Percentiles rank a stretch among this genome's conserved stretches.
Conservation (phyloP, 2,329 filamentous ascomycete genomes). For the Gaeumannomyces sp. region DNA sequence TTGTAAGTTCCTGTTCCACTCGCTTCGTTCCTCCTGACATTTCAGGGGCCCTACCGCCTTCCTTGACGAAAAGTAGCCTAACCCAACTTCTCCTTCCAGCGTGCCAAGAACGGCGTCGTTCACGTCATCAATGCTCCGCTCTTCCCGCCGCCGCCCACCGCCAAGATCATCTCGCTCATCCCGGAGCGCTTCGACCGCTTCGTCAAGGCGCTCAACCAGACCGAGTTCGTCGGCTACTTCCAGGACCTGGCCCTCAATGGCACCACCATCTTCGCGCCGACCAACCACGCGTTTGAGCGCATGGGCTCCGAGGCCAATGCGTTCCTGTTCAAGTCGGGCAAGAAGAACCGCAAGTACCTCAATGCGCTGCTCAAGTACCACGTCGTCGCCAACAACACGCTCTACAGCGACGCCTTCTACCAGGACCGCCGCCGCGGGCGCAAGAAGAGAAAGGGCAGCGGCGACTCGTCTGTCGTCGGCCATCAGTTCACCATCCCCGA, state of each 20-base stretch:
- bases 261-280: slow-evolving; percentile 74
- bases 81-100: slow-evolving; percentile 31
- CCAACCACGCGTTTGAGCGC: slow-evolving; percentile 71
- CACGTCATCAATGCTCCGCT: slow-evolving; percentile 71
- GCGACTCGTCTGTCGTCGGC: slow-evolving; percentile 19
- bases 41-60: not conserved
- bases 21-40: no score
- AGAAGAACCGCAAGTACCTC: slow-evolving; percentile 54
- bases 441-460: slow-evolving; percentile 18
- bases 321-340: slow-evolving; percentile 76
- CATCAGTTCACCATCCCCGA: slow-evolving; percentile 17
- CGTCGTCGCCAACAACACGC: slow-evolving; percentile 63
- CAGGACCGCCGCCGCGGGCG: slow-evolving; percentile 20
- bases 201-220: slow-evolving; percentile 66
- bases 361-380: slow-evolving; percentile 75
- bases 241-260: slow-evolving; percentile 50
- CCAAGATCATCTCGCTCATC: slow-evolving; percentile 53
- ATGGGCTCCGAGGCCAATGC: slow-evolving; percentile 69
- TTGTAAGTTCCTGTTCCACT: slow-evolving; percentile 43
- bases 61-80: not conserved
- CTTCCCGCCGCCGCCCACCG: slow-evolving; percentile 63
- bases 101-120: slow-evolving; percentile 72
- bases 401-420: slow-evolving; percentile 83
- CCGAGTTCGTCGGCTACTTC: slow-evolving; percentile 58
- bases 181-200: slow-evolving; percentile 75